A percentile compares a stretch with the other conserved stretches of the same genome.
Evolutionary conservation across 768 basidiomycete genomes (phyloP).

Genomic region (Obba rivulosa): DNA sequence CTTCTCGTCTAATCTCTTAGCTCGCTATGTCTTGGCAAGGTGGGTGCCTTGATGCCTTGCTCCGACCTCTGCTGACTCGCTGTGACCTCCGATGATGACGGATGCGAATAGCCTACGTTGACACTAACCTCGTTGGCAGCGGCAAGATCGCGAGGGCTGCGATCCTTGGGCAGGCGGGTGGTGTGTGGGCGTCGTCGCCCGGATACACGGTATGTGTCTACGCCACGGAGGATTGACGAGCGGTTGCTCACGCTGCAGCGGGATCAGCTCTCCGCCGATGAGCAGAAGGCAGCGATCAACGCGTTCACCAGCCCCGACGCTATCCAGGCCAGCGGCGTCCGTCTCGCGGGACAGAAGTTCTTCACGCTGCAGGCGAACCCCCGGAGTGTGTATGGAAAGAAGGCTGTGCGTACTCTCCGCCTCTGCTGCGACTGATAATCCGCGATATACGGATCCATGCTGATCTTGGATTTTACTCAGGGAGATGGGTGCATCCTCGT

Average conservation of each 20-base stretch:
- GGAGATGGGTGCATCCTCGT: slow-evolving; percentile 67
- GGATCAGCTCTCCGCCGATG: slow-evolving; percentile 53
- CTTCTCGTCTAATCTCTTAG: slow-evolving; percentile 4
- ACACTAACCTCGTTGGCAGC: slow-evolving; percentile 69
- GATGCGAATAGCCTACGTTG: slow-evolving; percentile 63
- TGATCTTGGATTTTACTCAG: slow-evolving; percentile 33
- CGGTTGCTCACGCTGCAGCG: neutral
- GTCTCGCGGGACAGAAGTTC: slow-evolving; percentile 68
- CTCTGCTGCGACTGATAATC: neutral
- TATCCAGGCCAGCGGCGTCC: slow-evolving; percentile 55
- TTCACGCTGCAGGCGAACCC: slow-evolving; percentile 49
- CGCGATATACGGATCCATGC: neutral
- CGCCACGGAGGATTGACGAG: neutral
- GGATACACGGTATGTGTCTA: slow-evolving; percentile 54
- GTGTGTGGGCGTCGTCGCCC: slow-evolving; percentile 65
- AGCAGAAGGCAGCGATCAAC: slow-evolving; percentile 53
- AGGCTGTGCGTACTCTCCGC: slow-evolving; percentile 46
- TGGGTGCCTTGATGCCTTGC: slow-evolving; percentile 18
- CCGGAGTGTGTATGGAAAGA: slow-evolving; percentile 71
- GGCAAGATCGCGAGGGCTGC: slow-evolving; percentile 75
- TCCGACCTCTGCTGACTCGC: neutral
- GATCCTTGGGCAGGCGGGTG: slow-evolving; percentile 67
- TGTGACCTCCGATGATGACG: neutral
- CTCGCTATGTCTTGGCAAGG: slow-evolving; percentile 69
- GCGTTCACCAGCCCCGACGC: slow-evolving; percentile 37